phyloP scores from a whole-genome alignment of 371 early-diverging fungal genomes.

The Mortierella sp. region DNA sequence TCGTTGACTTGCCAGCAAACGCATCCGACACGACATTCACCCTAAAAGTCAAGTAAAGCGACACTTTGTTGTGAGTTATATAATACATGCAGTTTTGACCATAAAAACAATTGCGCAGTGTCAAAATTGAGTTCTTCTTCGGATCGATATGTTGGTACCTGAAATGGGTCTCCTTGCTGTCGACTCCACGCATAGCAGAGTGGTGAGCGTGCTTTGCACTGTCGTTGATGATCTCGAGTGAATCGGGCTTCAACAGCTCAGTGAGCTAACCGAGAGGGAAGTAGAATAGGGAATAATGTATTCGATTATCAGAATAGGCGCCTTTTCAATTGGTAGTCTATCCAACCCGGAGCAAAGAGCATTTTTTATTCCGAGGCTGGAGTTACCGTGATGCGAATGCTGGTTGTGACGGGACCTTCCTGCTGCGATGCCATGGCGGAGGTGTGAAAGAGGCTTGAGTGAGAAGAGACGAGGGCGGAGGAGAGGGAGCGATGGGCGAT shows the following conservation, averaged over 20 bases:
- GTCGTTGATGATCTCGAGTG: conserved; percentile 76
- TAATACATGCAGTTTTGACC: too few species aligned
- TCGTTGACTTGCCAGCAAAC: conserved; percentile 74
- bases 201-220: conserved; percentile 83
- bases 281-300: neutral
- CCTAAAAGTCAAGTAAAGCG: too few species aligned
- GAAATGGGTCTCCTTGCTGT: conserved; percentile 84
- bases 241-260: conserved; percentile 66
- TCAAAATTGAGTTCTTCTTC: neutral
- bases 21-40: conserved; percentile 74
- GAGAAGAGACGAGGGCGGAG: neutral
- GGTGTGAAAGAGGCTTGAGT: conserved; percentile 18
- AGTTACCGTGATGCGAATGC: conserved; percentile 46
- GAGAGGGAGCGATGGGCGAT: conserved; percentile 20
- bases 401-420: conserved; percentile 43
- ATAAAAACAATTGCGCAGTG: neutral
- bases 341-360: neutral
- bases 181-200: conserved; percentile 79
- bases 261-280: conserved; percentile 61
- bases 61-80: too few species aligned
- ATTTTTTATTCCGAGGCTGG: neutral
- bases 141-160: conserved; percentile 55
- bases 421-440: conserved; percentile 45
- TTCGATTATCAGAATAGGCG: neutral
- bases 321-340: neutral